These are phyloP conservation scores for Mrakia hoshinonis DNA, from an alignment of 768 basidiomycete species.

Conservation along the genomic window DNA sequence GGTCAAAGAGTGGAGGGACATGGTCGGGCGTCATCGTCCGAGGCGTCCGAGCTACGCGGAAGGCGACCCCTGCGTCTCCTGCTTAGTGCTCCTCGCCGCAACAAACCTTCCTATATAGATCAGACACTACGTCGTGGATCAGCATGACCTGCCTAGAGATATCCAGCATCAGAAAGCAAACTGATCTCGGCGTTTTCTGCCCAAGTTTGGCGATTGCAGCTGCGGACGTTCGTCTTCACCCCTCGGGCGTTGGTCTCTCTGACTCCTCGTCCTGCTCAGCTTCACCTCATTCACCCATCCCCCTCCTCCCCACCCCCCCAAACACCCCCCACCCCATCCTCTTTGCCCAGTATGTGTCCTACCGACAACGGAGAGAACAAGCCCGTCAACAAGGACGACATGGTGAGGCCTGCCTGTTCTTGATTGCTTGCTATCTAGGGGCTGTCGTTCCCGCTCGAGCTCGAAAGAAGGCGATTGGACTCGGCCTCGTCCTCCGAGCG, in stretches of 20 bases:
- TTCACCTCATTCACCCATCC: background rate
- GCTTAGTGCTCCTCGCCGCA: background rate
- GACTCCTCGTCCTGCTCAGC: background rate
- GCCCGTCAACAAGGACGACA: slow-evolving; percentile 8
- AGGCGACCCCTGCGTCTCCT: background rate
- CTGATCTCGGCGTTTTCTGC: too few relatives aligned
- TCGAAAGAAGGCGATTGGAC: background rate
- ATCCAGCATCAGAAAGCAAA: too few relatives aligned
- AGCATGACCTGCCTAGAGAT: too few relatives aligned
- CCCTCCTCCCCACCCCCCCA: background rate
- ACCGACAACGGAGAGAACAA: slow-evolving; percentile 9
- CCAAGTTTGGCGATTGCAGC: background rate
- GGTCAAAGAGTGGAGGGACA: background rate
- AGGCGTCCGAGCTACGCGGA: background rate
- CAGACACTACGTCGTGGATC: too few relatives aligned
- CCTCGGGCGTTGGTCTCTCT: too few relatives aligned
- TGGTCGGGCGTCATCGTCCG: background rate
- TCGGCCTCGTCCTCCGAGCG: too few relatives aligned
- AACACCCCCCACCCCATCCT: background rate
- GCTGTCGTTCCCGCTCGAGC: too few relatives aligned
- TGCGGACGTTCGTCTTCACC: background rate
- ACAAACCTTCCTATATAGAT: background rate
- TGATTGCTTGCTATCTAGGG: too few relatives aligned
- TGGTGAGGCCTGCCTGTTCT: background rate
- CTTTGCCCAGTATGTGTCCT: slow-evolving; percentile 14